Percentiles rank a stretch among this genome's conserved stretches.
These are phyloP conservation scores for Kwoniella sp. DNA, from an alignment of 768 basidiomycete genomes.

Conservation along the genomic window DNA sequence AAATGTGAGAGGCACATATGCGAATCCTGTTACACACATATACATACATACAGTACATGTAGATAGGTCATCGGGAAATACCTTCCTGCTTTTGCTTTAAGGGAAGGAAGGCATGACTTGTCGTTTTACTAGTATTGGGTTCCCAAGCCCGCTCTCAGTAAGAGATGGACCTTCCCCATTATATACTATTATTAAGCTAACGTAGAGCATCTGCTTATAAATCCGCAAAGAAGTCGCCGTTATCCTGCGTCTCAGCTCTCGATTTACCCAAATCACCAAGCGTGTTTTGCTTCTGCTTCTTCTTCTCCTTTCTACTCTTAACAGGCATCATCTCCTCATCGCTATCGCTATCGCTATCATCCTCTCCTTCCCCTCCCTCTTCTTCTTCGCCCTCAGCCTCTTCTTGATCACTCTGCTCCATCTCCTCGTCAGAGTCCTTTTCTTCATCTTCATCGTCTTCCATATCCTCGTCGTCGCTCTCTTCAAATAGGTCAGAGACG, in stretches of 20 bases:
- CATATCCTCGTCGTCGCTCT: conserved; percentile 59
- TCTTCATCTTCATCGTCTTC: conserved; percentile 54
- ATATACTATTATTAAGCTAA: too few species aligned
- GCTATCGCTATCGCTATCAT: conserved; percentile 11
- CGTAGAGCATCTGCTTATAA: too few species aligned
- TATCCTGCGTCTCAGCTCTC: conserved; percentile 9
- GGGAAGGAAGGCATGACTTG: too few species aligned
- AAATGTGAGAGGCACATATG: too few species aligned
- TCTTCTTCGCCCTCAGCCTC: conserved; percentile 10
- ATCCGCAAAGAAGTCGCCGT: conserved; percentile 25
- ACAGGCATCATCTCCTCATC: conserved; percentile 9
- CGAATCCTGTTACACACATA: too few species aligned
- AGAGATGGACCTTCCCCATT: too few species aligned
- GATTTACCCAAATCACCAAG: conserved; percentile 22
- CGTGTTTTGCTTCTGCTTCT: conserved; percentile 19
- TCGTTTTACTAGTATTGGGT: too few species aligned
- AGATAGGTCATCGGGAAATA: too few species aligned
- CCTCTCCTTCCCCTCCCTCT: conserved; percentile 11
- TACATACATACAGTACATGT: too few species aligned
- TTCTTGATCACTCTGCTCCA: conserved; percentile 11
- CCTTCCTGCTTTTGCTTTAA: too few species aligned
- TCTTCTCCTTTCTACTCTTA: conserved; percentile 14
- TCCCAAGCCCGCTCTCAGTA: too few species aligned
- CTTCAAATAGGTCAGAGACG: conserved; percentile 72
- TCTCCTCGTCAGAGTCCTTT: conserved; percentile 34